Percentiles rank a stretch among this genome's conserved stretches.
These are phyloP conservation scores for Termitomyces sp. DNA, from an alignment of 768 basidiomycete species.

Conservation along the genomic window DNA sequence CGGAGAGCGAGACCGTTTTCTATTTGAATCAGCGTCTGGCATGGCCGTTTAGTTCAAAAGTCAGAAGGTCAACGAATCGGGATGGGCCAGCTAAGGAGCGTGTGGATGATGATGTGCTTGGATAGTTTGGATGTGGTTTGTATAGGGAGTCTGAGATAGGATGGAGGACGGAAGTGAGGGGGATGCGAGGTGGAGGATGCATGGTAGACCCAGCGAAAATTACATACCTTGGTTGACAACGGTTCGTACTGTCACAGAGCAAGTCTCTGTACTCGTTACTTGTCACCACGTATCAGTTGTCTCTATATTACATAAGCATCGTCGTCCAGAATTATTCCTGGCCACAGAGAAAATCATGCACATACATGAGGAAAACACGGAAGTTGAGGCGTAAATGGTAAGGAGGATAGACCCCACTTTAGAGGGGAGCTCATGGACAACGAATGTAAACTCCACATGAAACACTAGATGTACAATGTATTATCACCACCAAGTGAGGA, in stretches of 20 bases:
- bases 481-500: no score
- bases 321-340: no score
- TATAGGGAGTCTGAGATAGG: constrained; percentile 43
- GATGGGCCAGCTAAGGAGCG: constrained; percentile 37
- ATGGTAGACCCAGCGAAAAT: constrained; percentile 20
- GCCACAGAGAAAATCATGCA: no score
- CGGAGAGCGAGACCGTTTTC: constrained; percentile 84
- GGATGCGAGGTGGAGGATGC: constrained; percentile 51
- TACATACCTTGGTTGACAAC: constrained; percentile 18
- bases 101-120: constrained; percentile 30
- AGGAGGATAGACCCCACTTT: no score
- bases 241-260: neutral
- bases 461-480: no score
- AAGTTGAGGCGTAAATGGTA: no score
- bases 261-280: neutral
- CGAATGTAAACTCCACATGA: no score
- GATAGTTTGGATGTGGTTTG: constrained; percentile 34
- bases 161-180: constrained; percentile 51
- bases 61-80: constrained; percentile 28
- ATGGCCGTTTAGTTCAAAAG: constrained; percentile 60
- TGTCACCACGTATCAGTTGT: neutral
- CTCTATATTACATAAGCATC: neutral
- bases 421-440: no score
- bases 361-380: no score
- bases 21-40: constrained; percentile 82